These are phyloP conservation scores for Pichia eremophila DNA, from an alignment of 805 yeast genomes.

Conservation along the genomic window DNA sequence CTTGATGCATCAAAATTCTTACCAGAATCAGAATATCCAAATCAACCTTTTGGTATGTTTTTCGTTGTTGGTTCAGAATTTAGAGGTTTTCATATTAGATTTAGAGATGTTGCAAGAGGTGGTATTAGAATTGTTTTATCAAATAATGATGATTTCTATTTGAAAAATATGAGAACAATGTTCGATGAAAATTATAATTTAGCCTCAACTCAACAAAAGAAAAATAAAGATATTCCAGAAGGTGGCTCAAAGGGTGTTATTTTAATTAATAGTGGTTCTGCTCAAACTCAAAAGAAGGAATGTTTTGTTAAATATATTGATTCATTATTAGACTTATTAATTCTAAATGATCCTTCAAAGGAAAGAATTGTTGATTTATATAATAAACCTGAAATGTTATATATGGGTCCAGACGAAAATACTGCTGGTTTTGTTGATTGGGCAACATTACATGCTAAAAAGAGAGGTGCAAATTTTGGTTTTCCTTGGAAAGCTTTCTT, in stretches of 20 bases:
- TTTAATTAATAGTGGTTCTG: conserved; percentile 58
- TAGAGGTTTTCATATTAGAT: conserved; percentile 94
- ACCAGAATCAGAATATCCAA: conserved; percentile 83
- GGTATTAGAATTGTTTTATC: conserved; percentile 94
- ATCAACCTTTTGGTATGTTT: conserved; percentile 89
- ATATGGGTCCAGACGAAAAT: conserved; percentile 99
- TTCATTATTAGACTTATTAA: conserved; percentile 74
- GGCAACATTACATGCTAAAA: conserved; percentile 92
- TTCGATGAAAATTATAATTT: conserved; percentile 95
- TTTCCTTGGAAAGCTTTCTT: conserved; percentile 86
- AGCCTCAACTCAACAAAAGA: conserved; percentile 92
- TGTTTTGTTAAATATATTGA: conserved; percentile 92
- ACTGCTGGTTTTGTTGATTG: conserved; percentile 93
- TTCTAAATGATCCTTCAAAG: conserved; percentile 62
- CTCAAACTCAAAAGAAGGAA: conserved; percentile 71
- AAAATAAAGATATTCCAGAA: conserved; percentile 97
- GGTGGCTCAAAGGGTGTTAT: conserved; percentile 99
- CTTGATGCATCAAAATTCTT: conserved; percentile 69
- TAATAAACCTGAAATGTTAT: conserved; percentile 78
- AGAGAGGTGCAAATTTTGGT: conserved; percentile 83
- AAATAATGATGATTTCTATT: conserved; percentile 75
- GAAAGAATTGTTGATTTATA: conserved; percentile 80
- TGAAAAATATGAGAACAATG: conserved; percentile 74
- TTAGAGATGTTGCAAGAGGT: conserved; percentile 96
- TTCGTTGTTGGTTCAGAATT: conserved; percentile 93